Conservation (phyloP, 257 asterid genomes). For the Fraxinus cuspidata region DNA sequence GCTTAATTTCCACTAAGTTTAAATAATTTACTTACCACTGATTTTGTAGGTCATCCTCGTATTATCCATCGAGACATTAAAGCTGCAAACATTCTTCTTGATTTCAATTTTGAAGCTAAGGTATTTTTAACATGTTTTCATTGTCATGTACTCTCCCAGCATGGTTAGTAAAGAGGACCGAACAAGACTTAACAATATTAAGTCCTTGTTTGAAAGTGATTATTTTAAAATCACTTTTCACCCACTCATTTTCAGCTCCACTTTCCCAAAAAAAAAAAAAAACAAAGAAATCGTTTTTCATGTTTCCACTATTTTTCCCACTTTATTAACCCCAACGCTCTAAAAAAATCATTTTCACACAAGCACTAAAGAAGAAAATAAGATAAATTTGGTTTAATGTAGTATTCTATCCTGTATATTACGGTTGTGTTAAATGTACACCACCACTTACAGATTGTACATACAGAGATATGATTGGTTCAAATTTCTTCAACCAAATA, state of each 20-base stretch:
- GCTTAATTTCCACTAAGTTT: not conserved
- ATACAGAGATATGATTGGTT: no score
- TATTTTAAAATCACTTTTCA: no score
- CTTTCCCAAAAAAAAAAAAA: no score
- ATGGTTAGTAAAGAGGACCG: not conserved
- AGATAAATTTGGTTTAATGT: not conserved
- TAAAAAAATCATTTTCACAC: no score
- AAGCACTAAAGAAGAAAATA: not conserved
- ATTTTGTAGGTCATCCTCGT: slow-evolving; percentile 32
- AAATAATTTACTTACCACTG: not conserved
- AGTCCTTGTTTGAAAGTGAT: no score
- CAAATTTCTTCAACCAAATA: no score
- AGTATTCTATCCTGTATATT: not conserved
- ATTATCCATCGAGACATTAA: slow-evolving; percentile 39
- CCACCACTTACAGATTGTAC: no score
- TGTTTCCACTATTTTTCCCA: no score
- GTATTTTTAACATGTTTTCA: slow-evolving; percentile 5
- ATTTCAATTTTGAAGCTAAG: slow-evolving; percentile 29
- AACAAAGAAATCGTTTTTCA: no score
- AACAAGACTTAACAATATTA: not conserved
- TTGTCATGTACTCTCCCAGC: not conserved
- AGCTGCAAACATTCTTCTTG: slow-evolving; percentile 37
- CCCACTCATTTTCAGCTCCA: no score
- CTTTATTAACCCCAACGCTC: no score
- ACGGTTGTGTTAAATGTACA: no score